Evolutionary conservation across 1,284 basidiomycete species (phyloP), one percentile per base, ranked within the genome.

Genomic region (Rugosomyces carneus): DNA sequence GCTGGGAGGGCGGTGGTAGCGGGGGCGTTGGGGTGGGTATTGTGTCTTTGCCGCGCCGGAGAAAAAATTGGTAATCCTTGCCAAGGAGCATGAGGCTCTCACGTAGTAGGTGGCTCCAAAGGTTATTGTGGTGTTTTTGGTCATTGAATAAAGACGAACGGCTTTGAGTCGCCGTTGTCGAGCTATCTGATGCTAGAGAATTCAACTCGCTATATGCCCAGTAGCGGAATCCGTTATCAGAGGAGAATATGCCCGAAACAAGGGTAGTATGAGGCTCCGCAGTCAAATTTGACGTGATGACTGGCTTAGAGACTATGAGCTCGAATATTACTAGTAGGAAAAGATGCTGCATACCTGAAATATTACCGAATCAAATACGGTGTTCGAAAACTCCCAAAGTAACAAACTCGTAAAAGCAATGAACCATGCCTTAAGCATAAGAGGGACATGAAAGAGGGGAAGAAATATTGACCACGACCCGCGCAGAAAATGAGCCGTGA

Each of bases 71-170:
- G 53, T 85, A 85, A 57, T 89, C 84, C 0, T 67, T 62, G 4
- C 81, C 85, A 1, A 91, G 67, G 7, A 74, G 62, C 5, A 81
- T 52, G 1, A 90, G 69, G 18, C 77, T 71, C 44, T 80, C 76
- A 2, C 83, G 71, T 10, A 71, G 69, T 19, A 88, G 65, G 2
- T 71, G 70, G 23, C 67, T 68, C 85, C 87, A 90, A 3, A 84
- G 60, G 44, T 67, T 79, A 0, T 81, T 81, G 19, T 69, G 73
- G 37, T 77, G 74, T 54, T 81, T 84, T 57, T 85, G 81, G 55
- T 89, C 85, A 1, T 71, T 72, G 56, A 89, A 89, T 1, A 90
- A 61, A 0, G 75, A 71, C 1, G 72, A 68, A 5, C 86, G 71
- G 27, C 71, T 67, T 0, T 70, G 56, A 10, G 64, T 59, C 0